A percentile compares a stretch with the other conserved stretches of the same genome.
These are phyloP conservation scores for Boletus rufocinnamomeus DNA, from an alignment of 768 basidiomycete species.

Conservation along the genomic window DNA sequence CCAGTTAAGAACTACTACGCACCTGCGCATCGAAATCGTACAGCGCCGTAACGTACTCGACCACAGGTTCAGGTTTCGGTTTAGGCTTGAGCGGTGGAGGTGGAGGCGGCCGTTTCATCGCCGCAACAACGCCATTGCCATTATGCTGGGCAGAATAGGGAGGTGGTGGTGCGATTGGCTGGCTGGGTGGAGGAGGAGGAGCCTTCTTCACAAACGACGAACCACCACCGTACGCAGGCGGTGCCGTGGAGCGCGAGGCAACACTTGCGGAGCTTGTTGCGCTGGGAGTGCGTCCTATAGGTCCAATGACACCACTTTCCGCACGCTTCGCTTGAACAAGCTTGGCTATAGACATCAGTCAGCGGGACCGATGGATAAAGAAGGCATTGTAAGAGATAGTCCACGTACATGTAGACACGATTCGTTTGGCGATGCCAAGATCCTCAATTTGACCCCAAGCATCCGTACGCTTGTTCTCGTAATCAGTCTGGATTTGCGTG, in stretches of 20 bases:
- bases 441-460: conserved; percentile 77
- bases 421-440: conserved; percentile 78
- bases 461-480: conserved; percentile 82
- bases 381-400: neutral
- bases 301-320: conserved; percentile 34
- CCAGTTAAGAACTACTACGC: conserved; percentile 16
- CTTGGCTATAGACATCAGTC: conserved; percentile 49
- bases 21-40: conserved; percentile 95
- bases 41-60: conserved; percentile 84
- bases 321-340: conserved; percentile 60
- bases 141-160: conserved; percentile 27
- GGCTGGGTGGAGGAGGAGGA: conserved; percentile 38
- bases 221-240: conserved; percentile 21
- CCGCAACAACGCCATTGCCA: conserved; percentile 33
- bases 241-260: conserved; percentile 30
- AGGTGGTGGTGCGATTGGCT: conserved; percentile 48
- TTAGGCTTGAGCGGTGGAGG: conserved; percentile 92
- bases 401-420: conserved; percentile 79
- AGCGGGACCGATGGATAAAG: neutral
- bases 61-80: conserved; percentile 63
- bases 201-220: conserved; percentile 45
- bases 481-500: conserved; percentile 72
- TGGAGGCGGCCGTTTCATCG: conserved; percentile 79
- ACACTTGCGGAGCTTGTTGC: conserved; percentile 31
- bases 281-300: conserved; percentile 36